phyloP scores from a whole-genome alignment of 2,329 filamentous ascomycete species.

The Colletotrichum zoysiae region DNA sequence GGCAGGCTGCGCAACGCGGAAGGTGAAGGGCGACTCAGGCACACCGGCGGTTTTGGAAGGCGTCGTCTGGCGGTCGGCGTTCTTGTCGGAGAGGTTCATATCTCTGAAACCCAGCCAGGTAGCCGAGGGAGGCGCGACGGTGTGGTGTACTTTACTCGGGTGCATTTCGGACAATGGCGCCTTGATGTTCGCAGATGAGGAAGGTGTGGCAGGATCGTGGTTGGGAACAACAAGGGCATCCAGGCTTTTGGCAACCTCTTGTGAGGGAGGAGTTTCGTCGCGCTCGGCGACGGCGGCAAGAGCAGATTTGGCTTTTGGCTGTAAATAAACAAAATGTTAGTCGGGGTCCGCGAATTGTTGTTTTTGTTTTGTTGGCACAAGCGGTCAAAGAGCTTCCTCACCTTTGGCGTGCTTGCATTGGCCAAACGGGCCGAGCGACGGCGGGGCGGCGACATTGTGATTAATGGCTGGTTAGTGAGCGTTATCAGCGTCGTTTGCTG shows the following conservation, averaged over 20 bases:
- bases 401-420: conserved; percentile 51
- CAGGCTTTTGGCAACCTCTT: conserved; percentile 47
- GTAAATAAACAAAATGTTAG: conserved; percentile 32
- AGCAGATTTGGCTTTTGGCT: conserved; percentile 49
- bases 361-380: conserved; percentile 26
- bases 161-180: conserved; percentile 89
- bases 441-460: conserved; percentile 56
- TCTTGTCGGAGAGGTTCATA: conserved; percentile 69
- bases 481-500: conserved; percentile 19
- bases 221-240: conserved; percentile 51
- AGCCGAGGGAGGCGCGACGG: conserved; percentile 82
- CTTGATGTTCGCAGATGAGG: conserved; percentile 73
- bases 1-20: conserved; percentile 68
- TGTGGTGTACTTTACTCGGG: conserved; percentile 83
- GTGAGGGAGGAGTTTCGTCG: conserved; percentile 52
- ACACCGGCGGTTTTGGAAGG: conserved; percentile 69
- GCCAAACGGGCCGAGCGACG: conserved; percentile 61
- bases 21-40: conserved; percentile 73
- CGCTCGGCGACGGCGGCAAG: conserved; percentile 60
- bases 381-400: conserved; percentile 45
- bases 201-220: conserved; percentile 66
- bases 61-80: conserved; percentile 64
- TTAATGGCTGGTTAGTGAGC: conserved; percentile 39
- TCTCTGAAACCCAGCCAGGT: conserved; percentile 86
- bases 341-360: conserved; percentile 16